Evolutionary conservation across 305 asterid species (phyloP).

Genomic region (Striga hermonthica): DNA sequence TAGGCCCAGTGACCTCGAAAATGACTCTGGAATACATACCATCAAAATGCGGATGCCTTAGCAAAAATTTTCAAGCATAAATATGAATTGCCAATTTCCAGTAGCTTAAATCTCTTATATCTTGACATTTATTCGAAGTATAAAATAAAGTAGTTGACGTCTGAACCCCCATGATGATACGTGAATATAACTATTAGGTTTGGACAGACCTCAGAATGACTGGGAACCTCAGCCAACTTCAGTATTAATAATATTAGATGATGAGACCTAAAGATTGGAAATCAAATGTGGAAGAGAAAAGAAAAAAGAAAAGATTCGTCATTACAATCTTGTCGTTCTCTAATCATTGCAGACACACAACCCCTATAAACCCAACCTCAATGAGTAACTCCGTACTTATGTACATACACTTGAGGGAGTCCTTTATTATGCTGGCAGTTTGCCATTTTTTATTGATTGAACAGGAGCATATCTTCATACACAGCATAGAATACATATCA

Average conservation of each 20-base stretch:
- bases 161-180: constrained; percentile 2
- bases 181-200: background rate
- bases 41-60: background rate
- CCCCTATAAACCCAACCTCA: constrained; percentile 1
- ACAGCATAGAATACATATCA: background rate
- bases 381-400: background rate
- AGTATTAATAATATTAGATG: background rate
- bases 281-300: background rate
- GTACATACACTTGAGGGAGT: background rate
- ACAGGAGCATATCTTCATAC: background rate
- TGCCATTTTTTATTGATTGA: background rate
- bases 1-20: constrained; percentile 47
- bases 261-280: constrained; percentile 4
- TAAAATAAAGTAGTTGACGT: background rate
- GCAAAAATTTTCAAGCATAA: background rate
- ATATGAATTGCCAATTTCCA: background rate
- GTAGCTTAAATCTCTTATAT: background rate
- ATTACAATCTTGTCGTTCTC: background rate
- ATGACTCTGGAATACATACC: constrained; percentile 45
- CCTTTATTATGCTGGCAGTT: no score
- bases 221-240: constrained; percentile 17
- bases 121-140: no score
- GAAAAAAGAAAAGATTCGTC: background rate
- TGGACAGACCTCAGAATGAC: background rate
- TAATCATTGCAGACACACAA: background rate